A percentile compares a stretch with the other conserved stretches of the same genome.
phyloP scores from a whole-genome alignment of 768 basidiomycete genomes.

The Baorangia bicolor region DNA sequence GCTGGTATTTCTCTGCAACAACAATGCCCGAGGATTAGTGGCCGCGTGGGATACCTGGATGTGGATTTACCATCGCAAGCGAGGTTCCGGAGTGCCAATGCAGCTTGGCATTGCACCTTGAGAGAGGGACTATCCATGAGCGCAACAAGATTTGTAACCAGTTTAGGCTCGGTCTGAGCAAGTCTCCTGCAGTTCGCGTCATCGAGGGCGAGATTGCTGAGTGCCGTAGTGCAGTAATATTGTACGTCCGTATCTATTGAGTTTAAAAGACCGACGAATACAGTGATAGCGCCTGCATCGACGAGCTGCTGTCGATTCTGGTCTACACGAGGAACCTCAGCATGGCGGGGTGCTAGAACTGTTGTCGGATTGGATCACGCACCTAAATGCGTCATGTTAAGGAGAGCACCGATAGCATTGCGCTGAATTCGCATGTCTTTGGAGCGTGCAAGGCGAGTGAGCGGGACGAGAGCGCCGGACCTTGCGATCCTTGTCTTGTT shows the following conservation, averaged over 20 bases:
- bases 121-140: conserved; percentile 97
- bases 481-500: conserved; percentile 99
- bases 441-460: conserved; percentile 92
- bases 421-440: conserved; percentile 99
- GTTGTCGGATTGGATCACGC: conserved; percentile 18
- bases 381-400: conserved; percentile 99
- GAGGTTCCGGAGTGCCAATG: conserved; percentile 91
- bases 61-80: conserved; percentile 81
- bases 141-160: conserved; percentile 89
- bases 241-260: conserved; percentile 99
- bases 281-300: conserved; percentile 97
- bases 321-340: conserved; percentile 48
- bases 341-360: not conserved
- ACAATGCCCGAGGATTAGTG: conserved; percentile 3
- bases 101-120: conserved; percentile 99
- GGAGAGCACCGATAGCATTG: conserved; percentile 94
- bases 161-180: conserved; percentile 89
- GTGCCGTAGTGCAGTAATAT: conserved; percentile 98
- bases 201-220: conserved; percentile 98
- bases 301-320: conserved; percentile 99
- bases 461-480: conserved; percentile 96
- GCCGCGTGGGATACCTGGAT: conserved; percentile 15
- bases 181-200: conserved; percentile 93
- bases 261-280: conserved; percentile 90
- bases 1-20: conserved; percentile 88